Conservation (phyloP, 1,284 basidiomycete species). For the Ustilago cynodontis region DNA sequence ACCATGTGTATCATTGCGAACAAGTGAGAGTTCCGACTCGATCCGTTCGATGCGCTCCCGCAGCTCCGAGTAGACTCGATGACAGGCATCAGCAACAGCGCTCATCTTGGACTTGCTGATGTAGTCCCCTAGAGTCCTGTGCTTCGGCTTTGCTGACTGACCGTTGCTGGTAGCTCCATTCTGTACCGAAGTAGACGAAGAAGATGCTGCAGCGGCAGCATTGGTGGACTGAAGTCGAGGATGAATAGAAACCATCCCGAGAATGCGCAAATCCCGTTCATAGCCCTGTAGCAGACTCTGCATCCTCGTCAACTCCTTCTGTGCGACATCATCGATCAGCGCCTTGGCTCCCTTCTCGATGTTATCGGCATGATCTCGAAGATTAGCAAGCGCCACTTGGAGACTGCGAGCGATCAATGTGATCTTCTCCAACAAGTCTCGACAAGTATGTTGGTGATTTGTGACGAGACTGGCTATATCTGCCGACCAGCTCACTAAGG, state of each 20-base stretch:
- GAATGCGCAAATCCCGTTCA: slow-evolving; percentile 58
- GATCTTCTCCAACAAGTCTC: slow-evolving; percentile 44
- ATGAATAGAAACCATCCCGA: slow-evolving; percentile 61
- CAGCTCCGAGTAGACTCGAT: slow-evolving; percentile 49
- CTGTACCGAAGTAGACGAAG: slow-evolving; percentile 22
- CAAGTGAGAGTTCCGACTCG: slow-evolving; percentile 40
- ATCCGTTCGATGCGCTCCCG: slow-evolving; percentile 44
- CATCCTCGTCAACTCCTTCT: slow-evolving; percentile 61
- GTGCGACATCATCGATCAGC: slow-evolving; percentile 47
- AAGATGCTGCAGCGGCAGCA: slow-evolving; percentile 23
- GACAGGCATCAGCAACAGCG: slow-evolving; percentile 59
- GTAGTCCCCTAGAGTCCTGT: slow-evolving; percentile 62
- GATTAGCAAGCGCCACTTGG: slow-evolving; percentile 60
- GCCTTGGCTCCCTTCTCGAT: slow-evolving; percentile 53
- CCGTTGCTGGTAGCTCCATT: slow-evolving; percentile 20
- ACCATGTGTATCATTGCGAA: slow-evolving; percentile 51
- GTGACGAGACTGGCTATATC: slow-evolving; percentile 26
- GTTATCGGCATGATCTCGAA: slow-evolving; percentile 60
- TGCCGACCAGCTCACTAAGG: slow-evolving; percentile 54
- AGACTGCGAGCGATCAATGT: slow-evolving; percentile 58
- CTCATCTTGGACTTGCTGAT: slow-evolving; percentile 59
- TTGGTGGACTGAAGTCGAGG: slow-evolving; percentile 50
- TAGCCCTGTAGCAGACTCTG: slow-evolving; percentile 59
- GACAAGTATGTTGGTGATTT: slow-evolving; percentile 17
- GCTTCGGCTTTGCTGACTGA: slow-evolving; percentile 29